A percentile compares a stretch with the other conserved stretches of the same genome.
phyloP scores from a whole-genome alignment of 352 stramenopile species.

The Pythium biforme region DNA sequence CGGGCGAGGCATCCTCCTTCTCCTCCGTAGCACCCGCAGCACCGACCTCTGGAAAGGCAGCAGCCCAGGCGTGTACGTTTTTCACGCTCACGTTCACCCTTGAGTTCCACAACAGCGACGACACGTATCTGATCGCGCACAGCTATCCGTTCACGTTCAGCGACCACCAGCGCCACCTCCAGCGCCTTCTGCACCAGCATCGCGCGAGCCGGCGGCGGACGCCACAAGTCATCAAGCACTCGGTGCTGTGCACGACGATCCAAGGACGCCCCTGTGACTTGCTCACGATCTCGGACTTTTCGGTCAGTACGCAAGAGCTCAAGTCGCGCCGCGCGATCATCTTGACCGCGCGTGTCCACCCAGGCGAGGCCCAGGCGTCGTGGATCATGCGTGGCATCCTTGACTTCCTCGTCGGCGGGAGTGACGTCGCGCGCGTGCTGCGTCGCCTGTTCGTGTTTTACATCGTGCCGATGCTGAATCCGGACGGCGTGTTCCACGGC shows the following conservation, averaged over 20 bases:
- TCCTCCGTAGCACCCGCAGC: too few species aligned
- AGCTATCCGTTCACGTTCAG: slow-evolving; percentile 91
- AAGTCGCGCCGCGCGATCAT: slow-evolving; percentile 52
- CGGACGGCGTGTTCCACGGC: slow-evolving; percentile 91
- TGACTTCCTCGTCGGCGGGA: slow-evolving; percentile 84
- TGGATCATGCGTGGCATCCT: slow-evolving; percentile 94
- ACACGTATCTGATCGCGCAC: slow-evolving; percentile 91
- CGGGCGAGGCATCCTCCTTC: neutral
- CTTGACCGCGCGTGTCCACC: slow-evolving; percentile 87
- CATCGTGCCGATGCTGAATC: slow-evolving; percentile 93
- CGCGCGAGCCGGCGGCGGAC: slow-evolving; percentile 1
- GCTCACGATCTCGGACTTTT: slow-evolving; percentile 73
- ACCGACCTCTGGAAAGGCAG: neutral
- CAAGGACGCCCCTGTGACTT: slow-evolving; percentile 62
- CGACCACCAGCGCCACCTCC: slow-evolving; percentile 74
- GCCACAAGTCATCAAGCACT: slow-evolving; percentile 40
- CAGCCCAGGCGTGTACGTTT: slow-evolving; percentile 33
- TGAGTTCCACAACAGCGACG: slow-evolving; percentile 64
- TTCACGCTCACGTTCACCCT: slow-evolving; percentile 91
- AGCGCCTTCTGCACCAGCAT: slow-evolving; percentile 29
- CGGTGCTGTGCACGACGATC: slow-evolving; percentile 57
- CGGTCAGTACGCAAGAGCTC: slow-evolving; percentile 31
- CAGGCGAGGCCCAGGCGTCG: slow-evolving; percentile 88
- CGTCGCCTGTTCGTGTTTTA: slow-evolving; percentile 90
- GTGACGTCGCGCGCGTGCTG: slow-evolving; percentile 57